phyloP scores from a whole-genome alignment of 805 yeast genomes.

The Schizosaccharomyces octosporus region DNA sequence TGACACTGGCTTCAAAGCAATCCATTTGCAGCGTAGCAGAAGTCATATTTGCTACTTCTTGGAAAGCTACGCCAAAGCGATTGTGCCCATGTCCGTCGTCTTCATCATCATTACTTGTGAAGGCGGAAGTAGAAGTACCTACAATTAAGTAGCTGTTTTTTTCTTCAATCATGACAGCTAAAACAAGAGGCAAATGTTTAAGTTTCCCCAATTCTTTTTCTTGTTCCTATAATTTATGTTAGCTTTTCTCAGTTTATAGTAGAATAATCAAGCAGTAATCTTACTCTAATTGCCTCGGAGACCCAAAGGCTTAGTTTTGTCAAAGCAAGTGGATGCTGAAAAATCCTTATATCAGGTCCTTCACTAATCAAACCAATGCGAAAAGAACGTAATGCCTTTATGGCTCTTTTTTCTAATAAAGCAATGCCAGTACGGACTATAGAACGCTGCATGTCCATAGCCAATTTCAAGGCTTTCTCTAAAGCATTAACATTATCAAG shows the following conservation, averaged over 20 bases:
- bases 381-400: conserved; percentile 57
- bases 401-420: conserved; percentile 56
- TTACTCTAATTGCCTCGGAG: conserved; percentile 37
- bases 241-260: not conserved
- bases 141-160: conserved; percentile 66
- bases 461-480: conserved; percentile 8
- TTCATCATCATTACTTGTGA: conserved; percentile 11
- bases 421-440: conserved; percentile 75
- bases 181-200: conserved; percentile 47
- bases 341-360: conserved; percentile 56
- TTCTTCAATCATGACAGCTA: conserved; percentile 53
- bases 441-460: conserved; percentile 37
- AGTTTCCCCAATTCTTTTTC: conserved; percentile 27
- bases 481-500: conserved; percentile 14
- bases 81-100: conserved; percentile 30
- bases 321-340: conserved; percentile 66
- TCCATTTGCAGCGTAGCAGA: conserved; percentile 80
- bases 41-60: conserved; percentile 56
- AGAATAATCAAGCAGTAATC: not conserved
- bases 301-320: conserved; percentile 77
- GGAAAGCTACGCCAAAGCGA: conserved; percentile 77
- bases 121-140: conserved; percentile 68
- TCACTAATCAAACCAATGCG: conserved; percentile 73
- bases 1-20: conserved; percentile 81
- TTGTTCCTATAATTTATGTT: not conserved